A percentile compares a stretch with the other conserved stretches of the same genome.
Conservation (phyloP, 2,329 filamentous ascomycete genomes). For the Penicillium sp. region DNA sequence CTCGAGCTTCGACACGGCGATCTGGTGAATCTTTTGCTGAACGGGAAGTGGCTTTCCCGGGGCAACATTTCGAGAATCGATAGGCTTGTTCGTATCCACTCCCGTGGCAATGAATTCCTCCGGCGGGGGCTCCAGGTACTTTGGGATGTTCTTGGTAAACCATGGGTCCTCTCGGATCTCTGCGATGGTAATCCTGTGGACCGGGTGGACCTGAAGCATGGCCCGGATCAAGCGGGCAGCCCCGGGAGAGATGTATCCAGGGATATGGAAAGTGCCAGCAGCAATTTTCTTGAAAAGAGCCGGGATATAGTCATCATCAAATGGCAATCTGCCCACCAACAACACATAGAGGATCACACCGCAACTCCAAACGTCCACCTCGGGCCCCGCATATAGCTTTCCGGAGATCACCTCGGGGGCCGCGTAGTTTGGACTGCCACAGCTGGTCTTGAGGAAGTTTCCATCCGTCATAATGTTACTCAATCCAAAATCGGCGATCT, state of each 20-base stretch:
- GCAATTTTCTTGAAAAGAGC: conserved; percentile 97
- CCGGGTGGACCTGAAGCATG: conserved; percentile 93
- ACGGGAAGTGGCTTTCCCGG: conserved; percentile 74
- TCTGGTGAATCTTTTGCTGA: conserved; percentile 85
- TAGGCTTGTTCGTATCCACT: conserved; percentile 89
- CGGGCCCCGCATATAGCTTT: conserved; percentile 93
- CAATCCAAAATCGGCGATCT: conserved; percentile 97
- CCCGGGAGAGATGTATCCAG: conserved; percentile 83
- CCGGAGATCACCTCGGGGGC: conserved; percentile 97
- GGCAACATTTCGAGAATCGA: conserved; percentile 76
- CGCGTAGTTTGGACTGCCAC: conserved; percentile 96
- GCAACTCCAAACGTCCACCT: conserved; percentile 84
- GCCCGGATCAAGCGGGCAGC: conserved; percentile 73
- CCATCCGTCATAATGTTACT: conserved; percentile 99
- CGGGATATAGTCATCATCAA: conserved; percentile 98
- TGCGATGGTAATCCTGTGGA: conserved; percentile 88
- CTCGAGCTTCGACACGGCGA: conserved; percentile 91
- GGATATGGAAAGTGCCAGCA: conserved; percentile 87
- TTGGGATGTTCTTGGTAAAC: conserved; percentile 83
- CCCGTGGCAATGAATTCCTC: conserved; percentile 93
- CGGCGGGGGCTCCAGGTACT: conserved; percentile 80
- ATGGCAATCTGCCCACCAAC: conserved; percentile 71
- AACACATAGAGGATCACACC: conserved; percentile 66
- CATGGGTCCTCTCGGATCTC: conserved; percentile 92
- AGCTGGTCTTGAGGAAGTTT: conserved; percentile 98